Base-by-base conservation (phyloP, 1,284 basidiomycete genomes). In the Peniophora sp. region DNA sequence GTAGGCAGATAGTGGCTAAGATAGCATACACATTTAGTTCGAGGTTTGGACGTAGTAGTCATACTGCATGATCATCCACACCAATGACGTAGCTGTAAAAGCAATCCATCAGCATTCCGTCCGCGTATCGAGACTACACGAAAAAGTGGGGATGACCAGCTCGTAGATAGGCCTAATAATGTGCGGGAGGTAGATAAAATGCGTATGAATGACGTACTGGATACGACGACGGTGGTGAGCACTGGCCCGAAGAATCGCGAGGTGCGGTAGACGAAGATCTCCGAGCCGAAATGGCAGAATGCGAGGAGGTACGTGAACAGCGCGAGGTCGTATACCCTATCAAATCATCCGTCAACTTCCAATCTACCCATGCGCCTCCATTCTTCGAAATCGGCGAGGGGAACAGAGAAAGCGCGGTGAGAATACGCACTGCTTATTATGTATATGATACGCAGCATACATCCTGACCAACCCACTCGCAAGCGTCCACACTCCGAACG, bases 401-500 rank as follows among this genome's bases (percentile, higher is more conserved):
- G 45, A 44, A 51, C 5, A 39, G 48, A 46, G 44, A n/a, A 17
- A 36, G 16, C 39, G 70, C 85, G 61, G 48, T 45, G 44, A n/a
- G n/a, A 36, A n/a, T 39, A 70, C 85, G 61, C 65, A 93, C 93
- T 74, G 70, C 68, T 88, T 89, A 60, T 82, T 73, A 50, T 84
- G 71, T 56, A 97, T 88, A 63, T 97, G 77, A 69, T 93, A 96
- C 6, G 94, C 91, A 11, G 91, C 89, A 59, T 92, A 92, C 46
- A 76, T 71, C 23, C 94, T 82, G 46, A 97, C 80, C 23, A 88
- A 69, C 14, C 89, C 89, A 3, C 91, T 83, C 17, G 87, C 85
- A 50, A 93, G 68, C 0, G 93, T 96, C 93, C 94, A 97, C 1
- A 82, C 75, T 2, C 78, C 92, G 63, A 96, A 96, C 1, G 92